phyloP scores from a whole-genome alignment of 129 eudicot species.

The Saussurea involucrata region DNA sequence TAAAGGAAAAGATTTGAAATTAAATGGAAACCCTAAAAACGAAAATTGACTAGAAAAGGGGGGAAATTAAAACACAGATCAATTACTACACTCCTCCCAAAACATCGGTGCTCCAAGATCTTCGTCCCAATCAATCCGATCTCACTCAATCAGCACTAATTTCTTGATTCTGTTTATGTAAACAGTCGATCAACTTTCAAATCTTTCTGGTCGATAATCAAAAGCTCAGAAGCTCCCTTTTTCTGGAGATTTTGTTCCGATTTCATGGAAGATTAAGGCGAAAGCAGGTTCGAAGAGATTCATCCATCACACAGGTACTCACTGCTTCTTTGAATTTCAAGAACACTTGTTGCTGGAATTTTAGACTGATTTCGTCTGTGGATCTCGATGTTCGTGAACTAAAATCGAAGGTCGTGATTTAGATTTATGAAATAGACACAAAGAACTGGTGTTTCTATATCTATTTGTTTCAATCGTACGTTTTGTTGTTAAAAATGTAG shows the following conservation, averaged over 20 bases:
- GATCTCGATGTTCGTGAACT: constrained; percentile 5
- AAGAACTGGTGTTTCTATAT: neutral
- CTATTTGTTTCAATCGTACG: neutral
- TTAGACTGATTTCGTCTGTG: constrained; percentile 1
- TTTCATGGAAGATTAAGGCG: constrained; percentile 9
- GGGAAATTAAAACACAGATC: constrained; percentile 27
- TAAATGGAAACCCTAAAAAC: constrained; percentile 9
- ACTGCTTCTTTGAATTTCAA: neutral
- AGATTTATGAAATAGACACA: neutral
- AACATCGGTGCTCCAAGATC: constrained; percentile 9
- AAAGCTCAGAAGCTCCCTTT: neutral
- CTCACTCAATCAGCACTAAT: neutral
- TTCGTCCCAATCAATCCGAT: neutral
- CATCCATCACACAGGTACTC: neutral
- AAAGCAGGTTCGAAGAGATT: constrained; percentile 8
- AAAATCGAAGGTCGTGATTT: neutral
- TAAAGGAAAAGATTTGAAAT: constrained; percentile 36
- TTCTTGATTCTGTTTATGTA: constrained; percentile 2
- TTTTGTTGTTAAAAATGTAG: neutral
- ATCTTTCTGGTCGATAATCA: neutral
- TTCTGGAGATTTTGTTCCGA: neutral
- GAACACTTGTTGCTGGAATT: neutral
- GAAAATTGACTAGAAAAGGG: constrained; percentile 9
- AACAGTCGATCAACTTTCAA: neutral
- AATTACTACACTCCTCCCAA: constrained; percentile 18